phyloP scores from a whole-genome alignment of 169 alveolate genomes.

The Eimeria acervulina region DNA sequence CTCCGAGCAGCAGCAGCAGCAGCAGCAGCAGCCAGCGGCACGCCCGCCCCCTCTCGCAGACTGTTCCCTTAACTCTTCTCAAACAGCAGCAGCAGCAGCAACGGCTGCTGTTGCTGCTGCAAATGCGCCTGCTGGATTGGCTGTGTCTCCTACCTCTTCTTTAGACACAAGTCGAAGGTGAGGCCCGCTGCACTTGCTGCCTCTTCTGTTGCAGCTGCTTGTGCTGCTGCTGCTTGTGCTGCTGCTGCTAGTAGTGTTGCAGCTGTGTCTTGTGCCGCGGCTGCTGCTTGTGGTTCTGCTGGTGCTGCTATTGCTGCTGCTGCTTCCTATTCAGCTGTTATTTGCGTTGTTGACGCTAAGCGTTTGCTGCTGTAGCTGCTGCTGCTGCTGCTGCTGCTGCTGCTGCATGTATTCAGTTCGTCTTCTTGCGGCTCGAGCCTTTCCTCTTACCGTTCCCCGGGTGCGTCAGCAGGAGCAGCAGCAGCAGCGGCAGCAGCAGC shows the following conservation, averaged over 20 bases:
- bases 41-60: not conserved
- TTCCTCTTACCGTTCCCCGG: conserved; percentile 35
- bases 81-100: not conserved
- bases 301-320: conserved; percentile 5
- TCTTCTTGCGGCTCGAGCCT: conserved; percentile 22
- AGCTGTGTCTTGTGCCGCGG: not conserved
- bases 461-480: not conserved
- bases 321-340: not conserved
- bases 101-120: not conserved
- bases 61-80: not conserved
- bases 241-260: conserved; percentile 4
- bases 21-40: conserved; percentile 13
- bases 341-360: not conserved
- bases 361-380: not conserved
- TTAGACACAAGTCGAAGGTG: conserved; percentile 30
- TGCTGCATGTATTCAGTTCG: not conserved
- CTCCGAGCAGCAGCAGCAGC: not conserved
- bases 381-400: conserved; percentile 34
- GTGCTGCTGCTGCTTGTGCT: too few relatives aligned
- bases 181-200: not conserved
- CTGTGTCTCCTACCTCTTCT: not conserved
- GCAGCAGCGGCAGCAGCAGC: not conserved
- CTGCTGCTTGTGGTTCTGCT: not conserved
- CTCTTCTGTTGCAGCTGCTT: too few relatives aligned
- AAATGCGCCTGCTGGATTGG: not conserved